Percentiles rank a stretch among this genome's conserved stretches.
These are phyloP conservation scores for Escallonia herrerae DNA, from an alignment of 129 eudicot genomes.

Conservation along the genomic window DNA sequence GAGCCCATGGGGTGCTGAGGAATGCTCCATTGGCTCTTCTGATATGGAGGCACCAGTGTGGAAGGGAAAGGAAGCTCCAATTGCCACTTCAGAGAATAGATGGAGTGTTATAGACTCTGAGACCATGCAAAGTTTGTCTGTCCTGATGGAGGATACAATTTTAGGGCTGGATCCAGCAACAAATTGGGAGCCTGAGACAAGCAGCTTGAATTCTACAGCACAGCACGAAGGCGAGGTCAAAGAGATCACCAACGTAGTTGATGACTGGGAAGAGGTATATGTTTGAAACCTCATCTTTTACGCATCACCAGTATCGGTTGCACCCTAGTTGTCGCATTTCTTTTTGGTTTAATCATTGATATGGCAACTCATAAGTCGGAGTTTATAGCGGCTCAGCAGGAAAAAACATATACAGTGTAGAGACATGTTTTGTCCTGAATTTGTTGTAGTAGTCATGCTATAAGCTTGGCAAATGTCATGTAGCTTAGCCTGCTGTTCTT, in stretches of 20 bases:
- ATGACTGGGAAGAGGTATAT: slow-evolving; percentile 86
- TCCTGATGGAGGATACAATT: slow-evolving; percentile 9
- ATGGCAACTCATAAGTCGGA: no score
- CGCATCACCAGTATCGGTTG: no score
- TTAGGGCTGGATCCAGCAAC: background rate
- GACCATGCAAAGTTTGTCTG: slow-evolving; percentile 11
- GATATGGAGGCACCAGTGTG: slow-evolving; percentile 19
- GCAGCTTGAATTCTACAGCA: slow-evolving; percentile 9
- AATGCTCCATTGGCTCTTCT: slow-evolving; percentile 17
- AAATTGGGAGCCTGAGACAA: slow-evolving; percentile 3
- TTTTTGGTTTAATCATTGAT: no score
- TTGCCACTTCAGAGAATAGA: slow-evolving; percentile 41
- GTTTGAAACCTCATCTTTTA: no score
- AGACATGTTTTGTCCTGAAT: no score
- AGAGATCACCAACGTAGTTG: slow-evolving; percentile 43
- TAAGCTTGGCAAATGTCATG: no score
- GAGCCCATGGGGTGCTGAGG: slow-evolving; percentile 62
- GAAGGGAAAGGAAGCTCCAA: slow-evolving; percentile 47
- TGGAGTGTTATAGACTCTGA: slow-evolving; percentile 64
- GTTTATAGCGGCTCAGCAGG: no score
- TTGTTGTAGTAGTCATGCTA: no score
- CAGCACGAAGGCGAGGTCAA: slow-evolving; percentile 17
- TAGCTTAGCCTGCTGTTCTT: no score
- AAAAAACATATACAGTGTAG: no score
- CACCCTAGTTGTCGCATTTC: no score